These are phyloP conservation scores for Posidonia australis DNA, from an alignment of 106 monocot species.

Conservation along the genomic window DNA sequence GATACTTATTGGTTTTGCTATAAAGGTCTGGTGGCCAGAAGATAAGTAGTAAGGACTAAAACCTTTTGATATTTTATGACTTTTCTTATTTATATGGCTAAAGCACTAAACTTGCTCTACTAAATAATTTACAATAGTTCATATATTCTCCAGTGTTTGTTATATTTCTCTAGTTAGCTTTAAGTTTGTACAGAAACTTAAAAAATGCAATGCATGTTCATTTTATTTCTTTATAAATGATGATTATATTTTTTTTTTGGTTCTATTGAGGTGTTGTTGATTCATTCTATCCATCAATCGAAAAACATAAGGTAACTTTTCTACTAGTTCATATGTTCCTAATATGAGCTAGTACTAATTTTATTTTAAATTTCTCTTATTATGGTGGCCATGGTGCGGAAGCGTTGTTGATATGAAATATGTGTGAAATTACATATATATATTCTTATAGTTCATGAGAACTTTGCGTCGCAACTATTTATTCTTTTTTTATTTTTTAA, in stretches of 20 bases:
- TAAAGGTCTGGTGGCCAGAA: conserved; percentile 15
- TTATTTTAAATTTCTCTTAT: too few relatives aligned
- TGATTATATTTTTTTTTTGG: neutral
- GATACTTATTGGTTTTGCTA: conserved; percentile 7
- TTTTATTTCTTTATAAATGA: neutral
- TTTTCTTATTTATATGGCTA: neutral
- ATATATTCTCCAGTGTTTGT: too few relatives aligned
- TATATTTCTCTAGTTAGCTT: neutral
- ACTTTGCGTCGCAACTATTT: too few relatives aligned
- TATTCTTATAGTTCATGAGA: too few relatives aligned
- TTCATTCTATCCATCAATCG: conserved; percentile 8
- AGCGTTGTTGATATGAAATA: too few relatives aligned
- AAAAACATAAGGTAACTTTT: conserved; percentile 10
- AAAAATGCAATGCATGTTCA: neutral
- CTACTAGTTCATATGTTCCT: too few relatives aligned
- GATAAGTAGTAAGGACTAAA: conserved; percentile 3
- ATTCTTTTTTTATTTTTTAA: too few relatives aligned
- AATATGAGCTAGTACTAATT: too few relatives aligned
- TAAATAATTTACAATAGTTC: too few relatives aligned
- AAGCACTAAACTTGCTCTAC: neutral
- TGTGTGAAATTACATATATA: too few relatives aligned
- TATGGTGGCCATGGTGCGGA: too few relatives aligned
- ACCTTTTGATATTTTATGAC: too few relatives aligned
- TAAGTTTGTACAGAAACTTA: neutral
- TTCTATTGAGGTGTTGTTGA: conserved; percentile 15